A percentile compares a stretch with the other conserved stretches of the same genome.
phyloP scores from a whole-genome alignment of 139 green algal species.

The Micractinium sp. region DNA sequence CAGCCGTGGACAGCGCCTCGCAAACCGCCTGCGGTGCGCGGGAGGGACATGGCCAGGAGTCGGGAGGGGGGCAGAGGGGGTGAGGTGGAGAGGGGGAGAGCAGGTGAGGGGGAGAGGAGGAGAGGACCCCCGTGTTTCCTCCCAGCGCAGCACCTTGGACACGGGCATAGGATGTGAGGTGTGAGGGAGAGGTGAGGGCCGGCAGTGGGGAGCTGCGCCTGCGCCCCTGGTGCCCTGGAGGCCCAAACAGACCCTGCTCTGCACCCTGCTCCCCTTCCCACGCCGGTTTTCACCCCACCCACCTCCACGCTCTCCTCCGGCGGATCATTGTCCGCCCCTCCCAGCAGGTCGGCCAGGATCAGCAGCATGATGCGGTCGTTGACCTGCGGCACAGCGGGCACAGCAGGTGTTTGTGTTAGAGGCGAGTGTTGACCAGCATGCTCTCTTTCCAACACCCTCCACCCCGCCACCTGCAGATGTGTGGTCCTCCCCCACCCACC shows the following conservation, averaged over 20 bases:
- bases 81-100: not conserved
- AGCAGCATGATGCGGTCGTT: conserved; percentile 94
- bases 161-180: too few relatives aligned
- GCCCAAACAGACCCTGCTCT: not conserved
- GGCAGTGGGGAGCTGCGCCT: too few relatives aligned
- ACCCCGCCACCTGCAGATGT: too few relatives aligned
- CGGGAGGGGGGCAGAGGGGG: not conserved
- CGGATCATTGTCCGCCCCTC: conserved; percentile 57
- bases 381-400: conserved; percentile 49
- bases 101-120: not conserved
- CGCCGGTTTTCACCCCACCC: not conserved
- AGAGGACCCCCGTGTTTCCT: too few relatives aligned
- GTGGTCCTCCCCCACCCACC: too few relatives aligned
- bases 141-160: too few relatives aligned
- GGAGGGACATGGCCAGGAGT: not conserved
- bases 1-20: conserved; percentile 85
- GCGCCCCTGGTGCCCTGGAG: not conserved
- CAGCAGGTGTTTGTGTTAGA: too few relatives aligned
- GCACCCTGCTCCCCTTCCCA: not conserved
- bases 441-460: too few relatives aligned
- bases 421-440: too few relatives aligned
- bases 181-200: too few relatives aligned
- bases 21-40: conserved; percentile 73
- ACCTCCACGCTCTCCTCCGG: conserved; percentile 93
- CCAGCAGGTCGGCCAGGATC: conserved; percentile 88